Evolutionary conservation across 169 alveolate genomes (phyloP), one percentile per base, ranked within the genome.

Genomic region (Plasmodium ovale): DNA sequence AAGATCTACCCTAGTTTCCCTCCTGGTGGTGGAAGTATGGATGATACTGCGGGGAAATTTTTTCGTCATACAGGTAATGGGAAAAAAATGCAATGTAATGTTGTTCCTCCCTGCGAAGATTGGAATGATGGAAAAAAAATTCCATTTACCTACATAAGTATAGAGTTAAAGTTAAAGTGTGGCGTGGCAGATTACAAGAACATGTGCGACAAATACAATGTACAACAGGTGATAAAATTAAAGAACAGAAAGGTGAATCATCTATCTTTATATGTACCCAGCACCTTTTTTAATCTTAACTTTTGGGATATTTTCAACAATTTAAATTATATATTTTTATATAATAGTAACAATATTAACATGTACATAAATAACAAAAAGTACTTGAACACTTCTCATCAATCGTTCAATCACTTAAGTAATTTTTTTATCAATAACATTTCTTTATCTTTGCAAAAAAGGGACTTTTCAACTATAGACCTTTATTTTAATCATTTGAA

Each of bases 141-240:
- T 33, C 5, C 10, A 5, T 59, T 37, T 29, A 56, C 51, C n/a
- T 89, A 93, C 27, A 58, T 92, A 16, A 88, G 94, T 23, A 69
- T 93, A 12, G 96, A 93, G 56, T 9, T 93, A 29, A 93, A 93
- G 70, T 82, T 92, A 65, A 93, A 93, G 67, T 91, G 96, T 70
- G 96, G 96, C 25, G 39, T 93, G 37, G 9, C 70, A 10, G 92
- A 93, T 68, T 93, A 89, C 72, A 65, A 72, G 31, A 91, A 92
- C 12, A 51, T 91, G 82, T 85, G 90, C n/a, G 93, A 93, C 51
- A 58, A 87, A 53, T 93, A 92, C 68, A 88, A 92, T 67, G 64
- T 93, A 82, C 88, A 85, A 60, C 95, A 93, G 54, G 60, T 87
- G 23, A 88, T 89, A 44, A 93, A 93, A 88, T 59, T 87, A 68